phyloP scores from a whole-genome alignment of 495 filamentous ascomycete genomes.

The Chlorociboria aeruginascens region DNA sequence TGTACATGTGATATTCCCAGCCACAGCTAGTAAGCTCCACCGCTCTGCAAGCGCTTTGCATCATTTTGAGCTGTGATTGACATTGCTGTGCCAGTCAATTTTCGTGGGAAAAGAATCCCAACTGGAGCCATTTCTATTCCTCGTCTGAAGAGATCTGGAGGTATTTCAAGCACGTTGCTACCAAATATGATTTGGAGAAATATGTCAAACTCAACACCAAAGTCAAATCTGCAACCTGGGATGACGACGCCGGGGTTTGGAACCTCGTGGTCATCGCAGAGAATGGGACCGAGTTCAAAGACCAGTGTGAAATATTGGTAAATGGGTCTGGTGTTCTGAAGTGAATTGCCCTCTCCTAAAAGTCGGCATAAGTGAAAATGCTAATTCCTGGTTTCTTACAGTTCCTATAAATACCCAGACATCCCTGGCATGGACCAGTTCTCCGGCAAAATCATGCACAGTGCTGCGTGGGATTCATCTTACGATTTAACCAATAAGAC shows the following conservation, averaged over 20 bases:
- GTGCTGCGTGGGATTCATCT: conserved; percentile 36
- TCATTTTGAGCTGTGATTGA: too few relatives aligned
- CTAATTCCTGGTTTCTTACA: not conserved
- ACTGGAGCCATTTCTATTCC: conserved; percentile 41
- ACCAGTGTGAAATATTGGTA: conserved; percentile 8
- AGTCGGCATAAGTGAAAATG: not conserved
- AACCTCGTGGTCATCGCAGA: not conserved
- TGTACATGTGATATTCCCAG: conserved; percentile 41
- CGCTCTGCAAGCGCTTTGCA: not conserved
- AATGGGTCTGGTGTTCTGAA: conserved; percentile 11
- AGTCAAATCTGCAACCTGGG: conserved; percentile 4
- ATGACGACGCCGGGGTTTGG: conserved; percentile 6
- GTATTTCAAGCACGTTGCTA: conserved; percentile 44
- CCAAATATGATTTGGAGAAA: conserved; percentile 42
- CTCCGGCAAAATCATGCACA: conserved; percentile 42
- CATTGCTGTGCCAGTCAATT: conserved; percentile 19
- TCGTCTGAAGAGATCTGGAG: conserved; percentile 42
- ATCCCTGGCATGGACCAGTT: conserved; percentile 42
- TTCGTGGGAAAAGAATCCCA: conserved; percentile 37
- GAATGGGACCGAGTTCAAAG: conserved; percentile 19
- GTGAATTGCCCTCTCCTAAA: not conserved
- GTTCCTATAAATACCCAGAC: conserved; percentile 36
- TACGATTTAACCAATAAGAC: conserved; percentile 31
- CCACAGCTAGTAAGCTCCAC: conserved; percentile 29
- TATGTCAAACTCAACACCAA: conserved; percentile 25